These are phyloP conservation scores for Aspergillaceae sp. DNA, from an alignment of 2,329 filamentous ascomycete species.

Conservation along the genomic window DNA sequence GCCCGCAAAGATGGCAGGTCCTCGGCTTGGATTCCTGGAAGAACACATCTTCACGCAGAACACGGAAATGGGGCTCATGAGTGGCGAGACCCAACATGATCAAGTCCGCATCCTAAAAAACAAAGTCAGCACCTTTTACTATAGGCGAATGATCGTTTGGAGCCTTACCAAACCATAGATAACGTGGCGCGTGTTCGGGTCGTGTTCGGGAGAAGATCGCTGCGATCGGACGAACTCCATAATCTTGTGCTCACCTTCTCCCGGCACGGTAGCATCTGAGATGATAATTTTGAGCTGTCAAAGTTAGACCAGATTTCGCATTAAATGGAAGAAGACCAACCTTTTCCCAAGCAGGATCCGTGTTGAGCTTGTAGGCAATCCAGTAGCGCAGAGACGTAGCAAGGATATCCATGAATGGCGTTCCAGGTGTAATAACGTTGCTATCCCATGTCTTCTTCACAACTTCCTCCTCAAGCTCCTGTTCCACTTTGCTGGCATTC, in stretches of 20 bases:
- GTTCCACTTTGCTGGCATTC: constrained; percentile 56
- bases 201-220: constrained; percentile 77
- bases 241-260: constrained; percentile 98
- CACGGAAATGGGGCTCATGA: constrained; percentile 93
- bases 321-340: constrained; percentile 19
- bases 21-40: constrained; percentile 76
- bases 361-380: constrained; percentile 96
- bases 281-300: constrained; percentile 82
- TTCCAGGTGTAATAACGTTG: constrained; percentile 85
- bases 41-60: constrained; percentile 94
- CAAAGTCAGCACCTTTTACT: constrained; percentile 13
- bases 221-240: constrained; percentile 98
- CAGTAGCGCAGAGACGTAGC: constrained; percentile 87
- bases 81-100: constrained; percentile 98
- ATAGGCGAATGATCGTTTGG: constrained; percentile 1
- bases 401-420: constrained; percentile 96
- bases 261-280: constrained; percentile 93
- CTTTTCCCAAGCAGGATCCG: constrained; percentile 89
- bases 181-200: constrained; percentile 94
- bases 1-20: constrained; percentile 79
- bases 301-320: constrained; percentile 13
- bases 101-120: constrained; percentile 68
- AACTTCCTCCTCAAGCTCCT: constrained; percentile 52
- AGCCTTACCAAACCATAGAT: constrained; percentile 69
- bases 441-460: constrained; percentile 88